A percentile compares a stretch with the other conserved stretches of the same genome.
These are phyloP conservation scores for Microthlaspi erraticum DNA, from an alignment of 345 rosid genomes.

Conservation along the genomic window DNA sequence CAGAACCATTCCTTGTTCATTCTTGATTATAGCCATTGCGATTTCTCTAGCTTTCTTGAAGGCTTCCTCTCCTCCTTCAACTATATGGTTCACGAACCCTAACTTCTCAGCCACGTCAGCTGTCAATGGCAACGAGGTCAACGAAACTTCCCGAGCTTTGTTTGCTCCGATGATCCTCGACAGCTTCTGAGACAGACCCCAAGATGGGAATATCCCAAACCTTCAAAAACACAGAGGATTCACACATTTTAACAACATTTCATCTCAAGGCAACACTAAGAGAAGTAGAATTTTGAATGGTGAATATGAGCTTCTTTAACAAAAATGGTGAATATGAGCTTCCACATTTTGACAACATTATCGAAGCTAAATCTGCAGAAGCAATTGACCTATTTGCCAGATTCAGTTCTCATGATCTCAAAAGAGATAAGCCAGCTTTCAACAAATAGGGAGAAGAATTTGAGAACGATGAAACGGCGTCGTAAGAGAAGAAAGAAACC, in stretches of 20 bases:
- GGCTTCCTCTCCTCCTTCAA: slow-evolving; percentile 64
- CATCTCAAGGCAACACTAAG: background rate
- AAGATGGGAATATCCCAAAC: slow-evolving; percentile 93
- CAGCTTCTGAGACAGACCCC: slow-evolving; percentile 97
- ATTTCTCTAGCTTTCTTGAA: slow-evolving; percentile 68
- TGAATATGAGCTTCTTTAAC: slow-evolving; percentile 1
- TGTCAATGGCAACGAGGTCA: slow-evolving; percentile 64
- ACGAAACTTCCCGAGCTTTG: slow-evolving; percentile 82
- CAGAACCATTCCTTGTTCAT: slow-evolving; percentile 76
- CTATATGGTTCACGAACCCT: slow-evolving; percentile 88
- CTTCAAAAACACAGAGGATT: slow-evolving; percentile 44
- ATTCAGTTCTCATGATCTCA: background rate
- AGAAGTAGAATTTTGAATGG: background rate
- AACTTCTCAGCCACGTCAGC: slow-evolving; percentile 84
- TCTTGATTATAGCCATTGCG: slow-evolving; percentile 70
- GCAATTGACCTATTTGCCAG: background rate
- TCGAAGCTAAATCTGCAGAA: background rate
- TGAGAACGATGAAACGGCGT: background rate
- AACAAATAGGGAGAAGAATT: background rate
- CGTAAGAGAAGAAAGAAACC: slow-evolving; percentile 40
- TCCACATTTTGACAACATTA: no score
- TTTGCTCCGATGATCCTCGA: slow-evolving; percentile 76
- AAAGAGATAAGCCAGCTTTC: background rate
- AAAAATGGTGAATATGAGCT: no score
- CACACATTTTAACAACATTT: background rate